Base-by-base conservation (phyloP, 495 filamentous ascomycete genomes). In the Neurospora sp. region DNA sequence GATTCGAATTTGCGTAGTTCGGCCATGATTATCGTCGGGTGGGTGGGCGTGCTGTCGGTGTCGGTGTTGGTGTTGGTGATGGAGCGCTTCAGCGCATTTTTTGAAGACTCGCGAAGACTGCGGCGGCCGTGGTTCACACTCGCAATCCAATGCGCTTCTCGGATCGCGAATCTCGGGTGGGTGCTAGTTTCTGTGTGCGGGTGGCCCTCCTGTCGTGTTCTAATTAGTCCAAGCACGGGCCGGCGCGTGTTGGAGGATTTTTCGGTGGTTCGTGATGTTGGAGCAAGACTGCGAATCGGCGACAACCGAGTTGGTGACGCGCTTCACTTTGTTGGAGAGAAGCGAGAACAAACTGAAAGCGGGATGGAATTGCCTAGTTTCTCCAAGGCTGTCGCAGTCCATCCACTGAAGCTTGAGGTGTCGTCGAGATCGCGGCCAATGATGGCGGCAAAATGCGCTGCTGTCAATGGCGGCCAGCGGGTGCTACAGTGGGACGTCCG, bases 1-100 rank as follows among this genome's bases (percentile, higher is more conserved):
- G 86, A 86, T 73, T 88, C 89, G 78, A 94, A 84, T 71, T 84
- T 86, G 76, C 88, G 87, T 72, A 85, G 79, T 68, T 89, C 88
- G 77, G 89, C 88, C 93, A 94, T 95, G 72, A 75, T 82, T 70
- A 77, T 68, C 70, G 71, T 73, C 70, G 74, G 45, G 61, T 73
- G 74, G 68, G 37, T 31, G 27, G 18, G 38, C 40, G 39, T 65
- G 61, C 39, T 35, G 44, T 48, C 68, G 61, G 42, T 16, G n/a
- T 65, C 9, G 70, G 53, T 22, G 61, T 61, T 31, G 71, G n/a
- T 70, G 61, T 4, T 5, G 18, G 35, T 7, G 0, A 7, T 4
- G 35, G 31, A 31, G 68, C 70, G 72, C 48, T 69, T 73, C 72
- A 72, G 74, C 72, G 75, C 77, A 78, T 77, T 72, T 73, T 71